Evolutionary conservation across 169 alveolate genomes (phyloP).

Genomic region (Cryptosporidium muris): DNA sequence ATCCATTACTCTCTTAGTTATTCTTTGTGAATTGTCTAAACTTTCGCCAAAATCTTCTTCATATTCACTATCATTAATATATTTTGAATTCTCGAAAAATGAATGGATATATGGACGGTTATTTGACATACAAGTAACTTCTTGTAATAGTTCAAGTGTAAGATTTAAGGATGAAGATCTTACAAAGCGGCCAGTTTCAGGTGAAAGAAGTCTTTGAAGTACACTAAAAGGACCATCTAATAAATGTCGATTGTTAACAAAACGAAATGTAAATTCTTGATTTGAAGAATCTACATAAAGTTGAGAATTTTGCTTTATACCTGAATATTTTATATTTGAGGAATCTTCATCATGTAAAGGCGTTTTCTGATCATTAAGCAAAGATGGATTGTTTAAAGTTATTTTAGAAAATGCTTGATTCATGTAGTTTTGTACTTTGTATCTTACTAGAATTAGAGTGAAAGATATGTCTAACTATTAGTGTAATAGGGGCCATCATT

Average conservation of each 20-base stretch:
- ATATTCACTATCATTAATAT: background rate
- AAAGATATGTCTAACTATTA: conserved; percentile 34
- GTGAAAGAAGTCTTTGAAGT: conserved; percentile 27
- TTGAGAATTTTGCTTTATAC: background rate
- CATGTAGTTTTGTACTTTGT: too few species aligned
- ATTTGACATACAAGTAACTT: conserved; percentile 44
- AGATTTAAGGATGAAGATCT: conserved; percentile 23
- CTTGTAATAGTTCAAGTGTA: conserved; percentile 13
- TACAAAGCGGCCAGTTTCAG: conserved; percentile 45
- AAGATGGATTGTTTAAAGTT: conserved; percentile 11
- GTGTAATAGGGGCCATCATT: conserved; percentile 41
- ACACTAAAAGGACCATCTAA: conserved; percentile 15
- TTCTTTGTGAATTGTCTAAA: background rate
- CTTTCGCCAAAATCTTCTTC: background rate
- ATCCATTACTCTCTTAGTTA: conserved; percentile 8
- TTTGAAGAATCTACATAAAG: background rate
- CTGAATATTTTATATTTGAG: background rate
- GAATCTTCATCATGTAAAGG: background rate
- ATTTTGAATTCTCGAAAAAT: background rate
- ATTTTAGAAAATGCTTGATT: background rate
- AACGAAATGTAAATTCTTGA: background rate
- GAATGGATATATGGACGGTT: conserved; percentile 3
- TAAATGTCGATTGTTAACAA: background rate
- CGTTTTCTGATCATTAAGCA: background rate
- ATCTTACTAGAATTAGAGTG: conserved; percentile 1